Conservation (phyloP, 2,329 filamentous ascomycete genomes). For the Alternaria ventricosa region DNA sequence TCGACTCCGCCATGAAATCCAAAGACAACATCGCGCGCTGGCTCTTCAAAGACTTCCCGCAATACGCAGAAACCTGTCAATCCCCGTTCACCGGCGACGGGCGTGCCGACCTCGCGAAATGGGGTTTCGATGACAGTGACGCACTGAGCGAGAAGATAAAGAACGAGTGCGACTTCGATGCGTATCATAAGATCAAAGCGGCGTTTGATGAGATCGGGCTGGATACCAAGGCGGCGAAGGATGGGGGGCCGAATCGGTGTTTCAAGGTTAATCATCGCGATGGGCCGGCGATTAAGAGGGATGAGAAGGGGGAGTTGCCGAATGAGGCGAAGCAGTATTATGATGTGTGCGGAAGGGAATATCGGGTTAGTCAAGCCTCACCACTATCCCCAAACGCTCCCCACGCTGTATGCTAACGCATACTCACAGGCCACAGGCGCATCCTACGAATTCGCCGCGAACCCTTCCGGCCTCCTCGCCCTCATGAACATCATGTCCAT, state of each 20-base stretch:
- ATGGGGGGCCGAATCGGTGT: conserved; percentile 17
- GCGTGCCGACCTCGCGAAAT: conserved; percentile 7
- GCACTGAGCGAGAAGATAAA: conserved; percentile 1
- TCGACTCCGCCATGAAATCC: conserved; percentile 11
- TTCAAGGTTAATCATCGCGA: conserved; percentile 14
- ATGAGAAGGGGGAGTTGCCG: conserved; percentile 10
- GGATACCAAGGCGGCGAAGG: conserved; percentile 7
- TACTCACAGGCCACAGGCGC: conserved; percentile 7
- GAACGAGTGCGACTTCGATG: conserved; percentile 18
- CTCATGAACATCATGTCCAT: conserved; percentile 15
- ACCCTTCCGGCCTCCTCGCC: conserved; percentile 1
- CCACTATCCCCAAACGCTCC: no score
- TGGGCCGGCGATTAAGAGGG: conserved; percentile 13
- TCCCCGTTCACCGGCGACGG: conserved; percentile 12
- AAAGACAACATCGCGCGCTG: conserved; percentile 13
- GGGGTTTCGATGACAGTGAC: conserved; percentile 18
- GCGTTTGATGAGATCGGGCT: conserved; percentile 15
- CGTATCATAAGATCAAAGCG: conserved; percentile 11
- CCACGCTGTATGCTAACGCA: no score
- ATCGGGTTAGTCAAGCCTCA: no score
- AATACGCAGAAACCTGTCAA: conserved; percentile 7
- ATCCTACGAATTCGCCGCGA: conserved; percentile 12
- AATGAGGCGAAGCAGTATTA: conserved; percentile 9
- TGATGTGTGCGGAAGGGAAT: conserved; percentile 14
- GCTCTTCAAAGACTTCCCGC: conserved; percentile 15